Evolutionary conservation across 371 early-diverging fungal species (phyloP).

Genomic region (Neoconidiobolus thromboides): DNA sequence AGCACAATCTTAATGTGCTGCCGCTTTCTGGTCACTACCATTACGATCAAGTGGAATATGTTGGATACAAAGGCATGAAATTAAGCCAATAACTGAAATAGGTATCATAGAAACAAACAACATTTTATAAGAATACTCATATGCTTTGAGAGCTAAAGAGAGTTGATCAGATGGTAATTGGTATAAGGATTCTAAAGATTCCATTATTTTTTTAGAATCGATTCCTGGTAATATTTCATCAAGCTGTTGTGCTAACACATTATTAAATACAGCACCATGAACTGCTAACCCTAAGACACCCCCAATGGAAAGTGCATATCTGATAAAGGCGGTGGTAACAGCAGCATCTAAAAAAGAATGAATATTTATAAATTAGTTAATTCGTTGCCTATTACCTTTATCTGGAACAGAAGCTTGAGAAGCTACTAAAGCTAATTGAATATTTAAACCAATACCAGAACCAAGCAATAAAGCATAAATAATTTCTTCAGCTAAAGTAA

Average conservation of each 20-base stretch:
- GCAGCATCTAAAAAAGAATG: constrained; percentile 21
- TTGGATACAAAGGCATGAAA: background rate
- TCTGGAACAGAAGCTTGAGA: constrained; percentile 30
- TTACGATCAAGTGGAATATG: background rate
- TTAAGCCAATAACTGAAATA: background rate
- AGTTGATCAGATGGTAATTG: background rate
- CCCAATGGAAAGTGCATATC: constrained; percentile 39
- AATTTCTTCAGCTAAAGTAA: background rate
- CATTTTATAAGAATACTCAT: background rate
- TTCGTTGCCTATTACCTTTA: constrained; percentile 5
- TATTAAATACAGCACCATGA: background rate
- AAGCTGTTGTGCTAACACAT: background rate
- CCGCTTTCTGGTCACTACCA: too few species aligned
- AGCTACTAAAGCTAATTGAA: constrained; percentile 36
- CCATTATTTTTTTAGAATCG: background rate
- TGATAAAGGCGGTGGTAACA: constrained; percentile 31
- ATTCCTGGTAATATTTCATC: background rate
- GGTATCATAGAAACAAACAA: background rate
- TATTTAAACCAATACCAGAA: constrained; percentile 31
- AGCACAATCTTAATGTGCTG: too few species aligned
- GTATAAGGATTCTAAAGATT: background rate
- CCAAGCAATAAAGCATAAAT: constrained; percentile 15
- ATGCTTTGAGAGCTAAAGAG: background rate
- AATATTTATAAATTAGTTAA: too few species aligned
- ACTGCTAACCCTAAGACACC: constrained; percentile 23